Base-by-base conservation (phyloP, 495 filamentous ascomycete genomes). In the Astrocystis sublimbata region DNA sequence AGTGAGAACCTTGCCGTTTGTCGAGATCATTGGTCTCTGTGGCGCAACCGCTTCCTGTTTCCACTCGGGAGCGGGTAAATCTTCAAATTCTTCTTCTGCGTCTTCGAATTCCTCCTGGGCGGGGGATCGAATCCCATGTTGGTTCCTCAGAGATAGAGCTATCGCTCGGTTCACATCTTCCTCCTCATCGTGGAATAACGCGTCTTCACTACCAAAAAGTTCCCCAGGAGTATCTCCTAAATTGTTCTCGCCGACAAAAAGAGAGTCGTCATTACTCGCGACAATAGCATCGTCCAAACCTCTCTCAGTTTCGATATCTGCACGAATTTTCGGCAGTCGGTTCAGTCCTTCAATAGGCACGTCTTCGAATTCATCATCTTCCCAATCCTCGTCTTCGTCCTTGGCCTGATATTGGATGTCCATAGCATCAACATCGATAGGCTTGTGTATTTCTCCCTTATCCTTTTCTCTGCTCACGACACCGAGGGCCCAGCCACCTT, bases 401-500 rank as follows among this genome's bases (percentile, higher is more conserved):
- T 77, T 78, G 6, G 77, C 75, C 51, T 87, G 81, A 35, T 78
- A 82, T 46, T 85, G 81, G 21, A 85, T 73, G 19, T 86, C 89
- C 50, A 91, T 71, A 36, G 82, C 83, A 68, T 98, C 93, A 15
- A 98, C 84, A 75, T 97, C 90, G 61, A 98, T 98, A 1, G 94
- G 93, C 68, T 88, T 93, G 54, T 87, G 86, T 49, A 84, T 81
- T 41, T 88, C 79, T 0, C 92, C 92, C 53, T 85, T 82, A 36
- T 89, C 83, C 68, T 89, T 96, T 43, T 92, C 85, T 47, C 77
- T 90, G 28, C 87, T 90, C 21, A 98, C 92, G 36, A 98, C 94
- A 43, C 94, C 94, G 12, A 98, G 78, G 1, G 92, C 92, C 92
- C 92, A 98, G n/a, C 94, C 94, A 42, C 96, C 96, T 74, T 96